A percentile compares a stretch with the other conserved stretches of the same genome.
Conservation (phyloP, 352 stramenopile genomes). For the Pythium grandisporangium region DNA sequence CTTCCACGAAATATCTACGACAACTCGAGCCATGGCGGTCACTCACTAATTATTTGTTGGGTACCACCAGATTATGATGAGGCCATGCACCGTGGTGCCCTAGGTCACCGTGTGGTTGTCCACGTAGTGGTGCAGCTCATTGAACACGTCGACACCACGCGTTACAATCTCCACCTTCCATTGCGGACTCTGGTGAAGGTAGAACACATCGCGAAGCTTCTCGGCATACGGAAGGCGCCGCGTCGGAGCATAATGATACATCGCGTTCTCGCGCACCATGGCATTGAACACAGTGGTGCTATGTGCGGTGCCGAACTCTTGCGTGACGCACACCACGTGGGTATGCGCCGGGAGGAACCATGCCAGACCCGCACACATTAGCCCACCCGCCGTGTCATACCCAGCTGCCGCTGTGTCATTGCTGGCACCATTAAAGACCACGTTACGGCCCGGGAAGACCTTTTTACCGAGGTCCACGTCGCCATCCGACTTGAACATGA, state of each 20-base stretch:
- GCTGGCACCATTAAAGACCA: slow-evolving; percentile 18
- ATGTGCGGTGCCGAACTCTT: slow-evolving; percentile 69
- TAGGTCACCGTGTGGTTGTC: neutral
- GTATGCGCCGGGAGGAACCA: slow-evolving; percentile 16
- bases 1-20: too few relatives aligned
- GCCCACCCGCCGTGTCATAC: slow-evolving; percentile 42
- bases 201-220: slow-evolving; percentile 67
- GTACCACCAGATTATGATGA: too few relatives aligned
- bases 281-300: slow-evolving; percentile 49
- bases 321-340: slow-evolving; percentile 25
- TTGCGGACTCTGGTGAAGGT: slow-evolving; percentile 48
- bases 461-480: neutral
- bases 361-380: slow-evolving; percentile 26
- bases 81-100: too few relatives aligned
- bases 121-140: slow-evolving; percentile 17
- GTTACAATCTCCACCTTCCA: slow-evolving; percentile 53
- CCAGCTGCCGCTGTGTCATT: slow-evolving; percentile 24
- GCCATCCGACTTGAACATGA: slow-evolving; percentile 22
- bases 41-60: too few relatives aligned
- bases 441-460: slow-evolving; percentile 18
- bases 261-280: slow-evolving; percentile 49
- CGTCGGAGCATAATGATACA: slow-evolving; percentile 31
- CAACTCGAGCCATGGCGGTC: too few relatives aligned
- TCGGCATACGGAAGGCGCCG: slow-evolving; percentile 46
- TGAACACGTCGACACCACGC: slow-evolving; percentile 39